These are phyloP conservation scores for Cytospora leucostoma DNA, from an alignment of 2,329 filamentous ascomycete species.

Conservation along the genomic window DNA sequence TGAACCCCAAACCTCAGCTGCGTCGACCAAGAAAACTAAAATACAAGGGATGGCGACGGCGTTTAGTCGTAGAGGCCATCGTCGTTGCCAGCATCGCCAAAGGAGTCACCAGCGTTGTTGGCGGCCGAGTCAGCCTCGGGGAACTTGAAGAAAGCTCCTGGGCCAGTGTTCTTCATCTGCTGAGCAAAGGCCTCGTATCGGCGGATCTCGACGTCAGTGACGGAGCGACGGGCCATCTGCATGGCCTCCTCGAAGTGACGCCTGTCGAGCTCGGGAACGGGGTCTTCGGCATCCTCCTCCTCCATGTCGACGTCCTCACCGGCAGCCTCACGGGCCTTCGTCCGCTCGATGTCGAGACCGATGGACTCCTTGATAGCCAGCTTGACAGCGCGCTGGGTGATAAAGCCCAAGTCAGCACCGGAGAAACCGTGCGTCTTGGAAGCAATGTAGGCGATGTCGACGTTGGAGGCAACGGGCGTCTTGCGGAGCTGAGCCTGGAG, in stretches of 20 bases:
- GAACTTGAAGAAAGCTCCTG: constrained; percentile 98
- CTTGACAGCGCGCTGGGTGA: constrained; percentile 98
- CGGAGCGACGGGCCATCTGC: constrained; percentile 89
- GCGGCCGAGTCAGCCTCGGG: constrained; percentile 69
- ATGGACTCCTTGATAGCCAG: constrained; percentile 99
- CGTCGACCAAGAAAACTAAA: constrained; percentile 43
- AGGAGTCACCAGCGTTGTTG: constrained; percentile 63
- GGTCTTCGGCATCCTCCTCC: constrained; percentile 77
- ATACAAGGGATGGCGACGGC: constrained; percentile 42
- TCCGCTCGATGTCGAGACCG: constrained; percentile 80
- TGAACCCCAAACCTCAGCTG: neutral
- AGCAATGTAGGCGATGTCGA: constrained; percentile 89
- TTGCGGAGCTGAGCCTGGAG: constrained; percentile 96
- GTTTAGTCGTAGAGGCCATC: constrained; percentile 94
- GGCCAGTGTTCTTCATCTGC: constrained; percentile 97
- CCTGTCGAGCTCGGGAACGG: constrained; percentile 93
- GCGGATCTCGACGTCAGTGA: constrained; percentile 95
- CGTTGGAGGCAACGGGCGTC: constrained; percentile 85
- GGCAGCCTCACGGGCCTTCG: constrained; percentile 84
- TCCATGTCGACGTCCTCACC: constrained; percentile 82
- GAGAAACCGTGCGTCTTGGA: constrained; percentile 98
- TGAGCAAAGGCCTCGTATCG: constrained; percentile 98
- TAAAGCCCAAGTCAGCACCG: constrained; percentile 98
- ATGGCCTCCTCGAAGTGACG: constrained; percentile 99
- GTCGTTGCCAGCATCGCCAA: constrained; percentile 88